Evolutionary conservation across 164 flowering plant species (phyloP).

Genomic region (Paratinospora sagittata): DNA sequence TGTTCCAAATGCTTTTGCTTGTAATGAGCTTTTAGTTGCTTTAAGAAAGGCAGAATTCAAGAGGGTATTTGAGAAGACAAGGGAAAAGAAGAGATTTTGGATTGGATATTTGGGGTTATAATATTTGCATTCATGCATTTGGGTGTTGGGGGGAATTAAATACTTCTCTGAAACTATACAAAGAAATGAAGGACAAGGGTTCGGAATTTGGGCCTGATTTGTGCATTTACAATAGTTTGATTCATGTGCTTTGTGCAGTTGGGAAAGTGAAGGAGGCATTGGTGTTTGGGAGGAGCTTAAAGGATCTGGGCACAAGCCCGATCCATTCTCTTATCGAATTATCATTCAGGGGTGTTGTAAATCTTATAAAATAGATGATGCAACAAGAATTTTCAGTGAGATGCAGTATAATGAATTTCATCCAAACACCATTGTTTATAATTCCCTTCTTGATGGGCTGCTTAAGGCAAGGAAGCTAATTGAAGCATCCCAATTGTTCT

Average conservation of each 20-base stretch:
- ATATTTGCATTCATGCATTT: slow-evolving; percentile 85
- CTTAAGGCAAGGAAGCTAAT: slow-evolving; percentile 60
- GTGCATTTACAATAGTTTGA: slow-evolving; percentile 80
- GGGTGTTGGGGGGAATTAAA: slow-evolving; percentile 86
- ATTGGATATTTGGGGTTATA: slow-evolving; percentile 66
- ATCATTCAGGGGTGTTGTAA: slow-evolving; percentile 75
- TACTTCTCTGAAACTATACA: slow-evolving; percentile 51
- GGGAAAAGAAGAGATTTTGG: slow-evolving; percentile 35
- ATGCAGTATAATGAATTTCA: slow-evolving; percentile 65
- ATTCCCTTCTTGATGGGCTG: slow-evolving; percentile 76
- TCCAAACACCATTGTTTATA: slow-evolving; percentile 60
- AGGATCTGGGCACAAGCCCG: slow-evolving; percentile 78
- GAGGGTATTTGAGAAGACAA: slow-evolving; percentile 43
- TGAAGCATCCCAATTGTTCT: slow-evolving; percentile 85
- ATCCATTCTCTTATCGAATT: slow-evolving; percentile 58
- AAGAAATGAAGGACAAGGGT: slow-evolving; percentile 71
- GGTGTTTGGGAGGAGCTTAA: slow-evolving; percentile 74
- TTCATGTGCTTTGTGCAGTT: slow-evolving; percentile 56
- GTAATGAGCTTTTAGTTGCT: slow-evolving; percentile 64
- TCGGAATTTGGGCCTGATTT: slow-evolving; percentile 51
- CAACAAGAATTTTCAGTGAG: slow-evolving; percentile 55
- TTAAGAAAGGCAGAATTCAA: slow-evolving; percentile 60
- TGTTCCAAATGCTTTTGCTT: slow-evolving; percentile 39
- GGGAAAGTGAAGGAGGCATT: slow-evolving; percentile 83
- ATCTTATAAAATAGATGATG: slow-evolving; percentile 58